phyloP scores from a whole-genome alignment of 2,329 filamentous ascomycete species.

The Talaromyces amestolkiae region DNA sequence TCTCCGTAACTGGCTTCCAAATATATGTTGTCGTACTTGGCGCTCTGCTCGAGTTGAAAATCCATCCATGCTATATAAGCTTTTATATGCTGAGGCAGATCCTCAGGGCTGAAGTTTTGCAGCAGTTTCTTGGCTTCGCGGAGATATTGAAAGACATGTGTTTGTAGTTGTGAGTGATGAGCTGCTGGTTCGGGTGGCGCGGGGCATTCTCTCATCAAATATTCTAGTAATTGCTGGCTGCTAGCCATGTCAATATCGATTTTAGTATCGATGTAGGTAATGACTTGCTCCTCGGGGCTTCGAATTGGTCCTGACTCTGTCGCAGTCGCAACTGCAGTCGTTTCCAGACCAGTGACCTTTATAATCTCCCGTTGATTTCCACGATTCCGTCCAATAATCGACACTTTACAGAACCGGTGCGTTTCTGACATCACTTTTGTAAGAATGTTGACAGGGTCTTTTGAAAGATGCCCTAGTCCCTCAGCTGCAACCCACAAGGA shows the following conservation, averaged over 20 bases:
- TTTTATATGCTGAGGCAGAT: not conserved
- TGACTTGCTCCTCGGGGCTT: not conserved
- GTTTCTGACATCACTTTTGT: not conserved
- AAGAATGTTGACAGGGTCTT: not conserved
- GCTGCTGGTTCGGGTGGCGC: not conserved
- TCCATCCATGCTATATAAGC: not conserved
- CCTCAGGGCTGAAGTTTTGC: not conserved
- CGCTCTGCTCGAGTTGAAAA: not conserved
- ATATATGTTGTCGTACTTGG: not conserved
- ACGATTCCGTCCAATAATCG: not conserved
- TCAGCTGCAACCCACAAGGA: not conserved
- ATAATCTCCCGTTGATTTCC: not conserved
- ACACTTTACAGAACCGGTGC: not conserved
- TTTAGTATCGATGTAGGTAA: not conserved
- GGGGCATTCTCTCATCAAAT: not conserved
- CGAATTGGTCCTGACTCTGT: not conserved
- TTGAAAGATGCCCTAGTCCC: not conserved
- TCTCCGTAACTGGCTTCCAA: not conserved
- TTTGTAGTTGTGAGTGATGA: not conserved
- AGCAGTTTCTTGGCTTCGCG: not conserved
- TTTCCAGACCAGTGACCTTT: not conserved
- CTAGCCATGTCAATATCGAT: not conserved
- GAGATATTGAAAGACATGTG: not conserved
- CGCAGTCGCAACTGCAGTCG: not conserved
- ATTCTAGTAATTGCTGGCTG: not conserved